Evolutionary conservation across 2,329 filamentous ascomycete species (phyloP).

Genomic region (Aspergillus sp.): DNA sequence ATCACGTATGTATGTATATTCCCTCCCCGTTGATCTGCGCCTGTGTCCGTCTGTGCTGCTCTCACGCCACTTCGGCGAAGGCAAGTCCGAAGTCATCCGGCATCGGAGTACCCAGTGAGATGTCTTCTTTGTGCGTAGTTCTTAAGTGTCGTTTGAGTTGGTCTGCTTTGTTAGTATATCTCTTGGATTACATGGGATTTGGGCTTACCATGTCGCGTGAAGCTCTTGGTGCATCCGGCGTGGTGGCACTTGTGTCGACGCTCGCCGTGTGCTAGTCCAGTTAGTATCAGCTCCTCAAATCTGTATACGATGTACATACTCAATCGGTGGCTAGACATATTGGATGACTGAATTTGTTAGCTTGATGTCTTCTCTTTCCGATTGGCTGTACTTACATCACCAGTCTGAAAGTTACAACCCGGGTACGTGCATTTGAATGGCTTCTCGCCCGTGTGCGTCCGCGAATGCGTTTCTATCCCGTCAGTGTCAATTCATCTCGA

Average conservation of each 20-base stretch:
- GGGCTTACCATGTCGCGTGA: constrained; percentile 45
- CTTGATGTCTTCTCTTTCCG: constrained; percentile 27
- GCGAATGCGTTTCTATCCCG: constrained; percentile 43
- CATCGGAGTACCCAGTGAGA: constrained; percentile 26
- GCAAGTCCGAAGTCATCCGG: constrained; percentile 25
- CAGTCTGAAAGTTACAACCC: constrained; percentile 46
- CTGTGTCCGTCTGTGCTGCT: neutral
- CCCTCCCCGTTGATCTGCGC: neutral
- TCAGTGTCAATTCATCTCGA: constrained; percentile 20
- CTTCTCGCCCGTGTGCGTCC: constrained; percentile 47
- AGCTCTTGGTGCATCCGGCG: constrained; percentile 45
- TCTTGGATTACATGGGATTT: too few relatives aligned
- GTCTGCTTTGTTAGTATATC: constrained; percentile 27
- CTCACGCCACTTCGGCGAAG: constrained; percentile 18
- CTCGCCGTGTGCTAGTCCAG: constrained; percentile 39
- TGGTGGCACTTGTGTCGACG: constrained; percentile 45
- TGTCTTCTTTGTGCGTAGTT: constrained; percentile 39
- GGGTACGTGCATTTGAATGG: constrained; percentile 47
- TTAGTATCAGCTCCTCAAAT: too few relatives aligned
- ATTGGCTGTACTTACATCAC: constrained; percentile 38
- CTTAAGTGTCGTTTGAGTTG: constrained; percentile 45
- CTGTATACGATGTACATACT: constrained; percentile 41
- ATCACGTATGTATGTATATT: too few relatives aligned
- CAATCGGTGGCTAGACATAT: constrained; percentile 48
- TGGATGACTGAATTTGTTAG: constrained; percentile 40